phyloP scores from a whole-genome alignment of 371 early-diverging fungal genomes.

The Mucor irregularis region DNA sequence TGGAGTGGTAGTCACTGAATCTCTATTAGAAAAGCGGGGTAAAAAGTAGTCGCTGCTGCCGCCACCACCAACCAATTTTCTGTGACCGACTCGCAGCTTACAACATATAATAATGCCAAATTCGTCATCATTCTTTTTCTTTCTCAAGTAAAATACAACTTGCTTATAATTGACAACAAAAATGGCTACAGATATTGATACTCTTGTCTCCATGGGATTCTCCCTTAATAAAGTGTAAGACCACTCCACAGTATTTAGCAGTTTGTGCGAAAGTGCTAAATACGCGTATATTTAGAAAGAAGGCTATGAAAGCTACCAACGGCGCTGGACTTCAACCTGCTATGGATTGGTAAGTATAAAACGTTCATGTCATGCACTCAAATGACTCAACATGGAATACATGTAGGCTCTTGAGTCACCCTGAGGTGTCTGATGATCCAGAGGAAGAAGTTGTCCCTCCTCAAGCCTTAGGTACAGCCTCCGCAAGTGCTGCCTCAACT shows the following conservation, averaged over 20 bases:
- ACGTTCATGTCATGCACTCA: neutral
- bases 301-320: constrained; percentile 77
- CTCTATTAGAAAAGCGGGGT: too few species aligned
- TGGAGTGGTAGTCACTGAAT: too few species aligned
- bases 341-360: constrained; percentile 82
- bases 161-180: neutral
- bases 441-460: constrained; percentile 41
- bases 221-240: constrained; percentile 69
- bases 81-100: too few species aligned
- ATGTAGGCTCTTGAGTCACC: constrained; percentile 72
- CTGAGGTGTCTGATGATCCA: constrained; percentile 73
- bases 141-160: neutral
- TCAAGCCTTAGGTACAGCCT: constrained; percentile 31
- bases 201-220: constrained; percentile 80
- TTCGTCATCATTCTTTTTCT: neutral
- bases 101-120: too few species aligned
- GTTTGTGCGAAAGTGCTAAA: neutral
- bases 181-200: constrained; percentile 64
- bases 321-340: constrained; percentile 85
- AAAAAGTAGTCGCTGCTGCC: too few species aligned
- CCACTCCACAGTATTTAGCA: too few species aligned
- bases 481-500: constrained; percentile 13
- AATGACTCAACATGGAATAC: neutral
- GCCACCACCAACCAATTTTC: too few species aligned
- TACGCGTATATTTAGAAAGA: constrained; percentile 31